phyloP scores from a whole-genome alignment of 805 yeast genomes.

The Pichia scutulata region DNA sequence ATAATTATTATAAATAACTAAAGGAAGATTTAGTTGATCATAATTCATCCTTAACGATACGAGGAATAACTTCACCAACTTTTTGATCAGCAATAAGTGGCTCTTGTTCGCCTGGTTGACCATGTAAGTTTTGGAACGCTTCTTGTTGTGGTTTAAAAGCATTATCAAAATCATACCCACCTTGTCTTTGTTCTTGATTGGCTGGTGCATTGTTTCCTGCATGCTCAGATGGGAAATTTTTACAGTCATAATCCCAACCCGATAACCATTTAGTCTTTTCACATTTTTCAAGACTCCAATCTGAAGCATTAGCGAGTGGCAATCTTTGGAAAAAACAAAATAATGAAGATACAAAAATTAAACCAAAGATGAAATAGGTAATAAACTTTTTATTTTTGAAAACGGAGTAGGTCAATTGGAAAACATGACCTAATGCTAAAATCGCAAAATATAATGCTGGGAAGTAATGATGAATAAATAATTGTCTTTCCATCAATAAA shows the following conservation, averaged over 20 bases:
- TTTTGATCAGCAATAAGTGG: background rate
- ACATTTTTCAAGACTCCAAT: conserved; percentile 74
- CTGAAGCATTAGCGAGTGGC: conserved; percentile 68
- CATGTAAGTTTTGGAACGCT: background rate
- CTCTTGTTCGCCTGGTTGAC: conserved; percentile 1
- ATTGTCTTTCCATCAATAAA: conserved; percentile 83
- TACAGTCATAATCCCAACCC: conserved; percentile 89
- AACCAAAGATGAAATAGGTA: conserved; percentile 38
- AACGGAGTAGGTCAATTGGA: conserved; percentile 25
- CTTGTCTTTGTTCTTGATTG: conserved; percentile 5
- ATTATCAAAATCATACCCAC: conserved; percentile 15
- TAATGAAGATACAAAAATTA: conserved; percentile 42
- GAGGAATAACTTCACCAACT: background rate
- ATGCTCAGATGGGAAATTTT: conserved; percentile 34
- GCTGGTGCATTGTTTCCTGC: conserved; percentile 5
- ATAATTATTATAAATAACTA: background rate
- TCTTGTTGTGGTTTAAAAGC: conserved; percentile 11
- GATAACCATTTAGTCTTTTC: conserved; percentile 46
- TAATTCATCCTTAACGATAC: conserved; percentile 6
- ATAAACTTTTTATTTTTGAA: conserved; percentile 33
- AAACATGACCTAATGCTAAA: conserved; percentile 28
- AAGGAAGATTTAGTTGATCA: background rate
- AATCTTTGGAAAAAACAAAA: conserved; percentile 54
- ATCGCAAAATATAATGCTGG: conserved; percentile 78
- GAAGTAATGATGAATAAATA: conserved; percentile 88